Conservation (phyloP, 306 rosid genomes). For the Sicyos edulis region DNA sequence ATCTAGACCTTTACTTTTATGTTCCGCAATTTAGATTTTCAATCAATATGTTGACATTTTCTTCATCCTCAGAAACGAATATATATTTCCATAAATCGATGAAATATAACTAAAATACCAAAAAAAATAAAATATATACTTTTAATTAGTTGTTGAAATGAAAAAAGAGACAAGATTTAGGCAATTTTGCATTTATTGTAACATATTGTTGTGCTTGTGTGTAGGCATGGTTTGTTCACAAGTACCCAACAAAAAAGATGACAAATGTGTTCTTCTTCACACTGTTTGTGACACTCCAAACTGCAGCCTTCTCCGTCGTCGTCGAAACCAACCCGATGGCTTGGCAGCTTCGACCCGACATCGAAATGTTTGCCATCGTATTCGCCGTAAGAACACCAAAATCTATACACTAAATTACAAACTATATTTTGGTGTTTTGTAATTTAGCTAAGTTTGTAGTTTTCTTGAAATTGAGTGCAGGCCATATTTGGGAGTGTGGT, state of each 20-base stretch:
- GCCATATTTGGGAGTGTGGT: conserved; percentile 29
- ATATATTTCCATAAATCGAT: too few relatives aligned
- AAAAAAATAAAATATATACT: too few relatives aligned
- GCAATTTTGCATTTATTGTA: neutral
- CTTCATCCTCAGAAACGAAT: too few relatives aligned
- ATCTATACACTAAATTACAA: neutral
- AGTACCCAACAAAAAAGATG: conserved; percentile 37
- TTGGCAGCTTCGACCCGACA: conserved; percentile 30
- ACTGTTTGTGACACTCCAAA: conserved; percentile 29
- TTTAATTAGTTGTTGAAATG: too few relatives aligned
- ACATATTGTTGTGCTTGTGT: neutral
- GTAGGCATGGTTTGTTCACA: conserved; percentile 29
- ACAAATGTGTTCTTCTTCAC: conserved; percentile 36
- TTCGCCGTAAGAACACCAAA: conserved; percentile 23
- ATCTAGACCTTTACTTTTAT: too few relatives aligned
- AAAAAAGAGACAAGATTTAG: too few relatives aligned
- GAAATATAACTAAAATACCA: too few relatives aligned
- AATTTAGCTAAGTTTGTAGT: neutral
- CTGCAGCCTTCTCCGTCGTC: conserved; percentile 18
- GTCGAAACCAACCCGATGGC: conserved; percentile 24
- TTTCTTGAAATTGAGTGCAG: conserved; percentile 10
- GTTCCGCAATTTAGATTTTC: too few relatives aligned
- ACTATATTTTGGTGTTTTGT: neutral
- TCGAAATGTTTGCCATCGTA: conserved; percentile 26
- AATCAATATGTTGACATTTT: too few relatives aligned